Conservation (phyloP, 805 yeast species). For the Allodekkera sacchari region DNA sequence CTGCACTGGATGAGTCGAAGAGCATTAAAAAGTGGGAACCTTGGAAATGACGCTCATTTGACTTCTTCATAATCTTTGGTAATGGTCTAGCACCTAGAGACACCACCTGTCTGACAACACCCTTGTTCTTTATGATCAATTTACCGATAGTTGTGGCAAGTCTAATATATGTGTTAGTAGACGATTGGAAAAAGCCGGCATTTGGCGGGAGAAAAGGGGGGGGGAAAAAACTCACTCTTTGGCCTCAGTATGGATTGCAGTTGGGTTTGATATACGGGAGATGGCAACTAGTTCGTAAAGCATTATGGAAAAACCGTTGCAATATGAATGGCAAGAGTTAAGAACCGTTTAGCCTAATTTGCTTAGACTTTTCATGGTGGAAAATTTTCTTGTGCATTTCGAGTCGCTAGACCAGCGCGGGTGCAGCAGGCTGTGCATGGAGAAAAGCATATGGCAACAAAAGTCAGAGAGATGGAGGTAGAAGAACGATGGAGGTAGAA, state of each 20-base stretch:
- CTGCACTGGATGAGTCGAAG: constrained; percentile 80
- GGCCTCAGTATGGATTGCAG: constrained; percentile 48
- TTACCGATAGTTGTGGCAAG: constrained; percentile 60
- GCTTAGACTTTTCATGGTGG: background rate
- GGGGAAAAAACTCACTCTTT: constrained; percentile 42
- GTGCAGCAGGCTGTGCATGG: background rate
- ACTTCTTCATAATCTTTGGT: constrained; percentile 75
- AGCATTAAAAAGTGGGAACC: constrained; percentile 83
- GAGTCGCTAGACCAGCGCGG: background rate
- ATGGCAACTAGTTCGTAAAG: constrained; percentile 85
- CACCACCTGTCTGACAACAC: constrained; percentile 79
- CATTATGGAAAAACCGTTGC: constrained; percentile 40
- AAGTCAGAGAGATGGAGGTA: background rate
- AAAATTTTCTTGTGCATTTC: constrained; percentile 1
- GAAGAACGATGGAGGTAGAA: constrained; percentile 1
- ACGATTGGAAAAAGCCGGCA: background rate
- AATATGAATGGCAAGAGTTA: background rate
- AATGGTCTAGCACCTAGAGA: constrained; percentile 72
- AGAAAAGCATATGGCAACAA: background rate
- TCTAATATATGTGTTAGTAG: constrained; percentile 7
- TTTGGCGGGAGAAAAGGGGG: too few species aligned
- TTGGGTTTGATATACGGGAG: constrained; percentile 66
- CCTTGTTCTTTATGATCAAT: constrained; percentile 79
- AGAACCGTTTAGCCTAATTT: background rate
- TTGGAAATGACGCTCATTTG: constrained; percentile 83